phyloP scores from a whole-genome alignment of 176 grass and related monocot genomes.

The Miscanthus lutarioriparius region DNA sequence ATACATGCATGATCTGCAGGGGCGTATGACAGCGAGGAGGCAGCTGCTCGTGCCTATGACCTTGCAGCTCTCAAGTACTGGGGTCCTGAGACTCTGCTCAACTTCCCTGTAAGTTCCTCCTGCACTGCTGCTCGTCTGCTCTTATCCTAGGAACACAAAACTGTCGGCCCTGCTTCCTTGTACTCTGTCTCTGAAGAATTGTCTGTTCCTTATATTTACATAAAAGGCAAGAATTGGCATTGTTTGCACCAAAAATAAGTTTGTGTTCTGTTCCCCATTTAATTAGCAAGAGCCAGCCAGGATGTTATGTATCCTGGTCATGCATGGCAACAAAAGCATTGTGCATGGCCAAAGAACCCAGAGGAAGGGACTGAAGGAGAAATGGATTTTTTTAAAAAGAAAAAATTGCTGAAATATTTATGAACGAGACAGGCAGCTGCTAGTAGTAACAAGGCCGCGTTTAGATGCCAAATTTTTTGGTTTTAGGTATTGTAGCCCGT shows the following conservation, averaged over 20 bases:
- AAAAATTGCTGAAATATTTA: neutral
- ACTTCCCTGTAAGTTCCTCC: conserved; percentile 64
- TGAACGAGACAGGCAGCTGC: neutral
- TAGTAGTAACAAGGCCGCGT: neutral
- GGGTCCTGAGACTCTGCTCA: conserved; percentile 67
- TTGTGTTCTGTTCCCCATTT: neutral
- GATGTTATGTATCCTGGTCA: neutral
- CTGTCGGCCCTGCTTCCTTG: neutral
- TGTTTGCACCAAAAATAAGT: neutral
- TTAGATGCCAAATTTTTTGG: no score
- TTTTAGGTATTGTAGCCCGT: no score
- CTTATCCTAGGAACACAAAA: neutral
- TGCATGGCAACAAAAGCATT: neutral
- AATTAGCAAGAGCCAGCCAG: neutral
- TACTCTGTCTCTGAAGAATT: neutral
- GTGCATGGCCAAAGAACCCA: neutral
- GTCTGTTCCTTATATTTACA: neutral
- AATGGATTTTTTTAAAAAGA: neutral
- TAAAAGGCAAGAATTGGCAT: neutral
- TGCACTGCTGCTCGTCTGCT: neutral
- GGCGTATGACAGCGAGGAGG: conserved; percentile 88
- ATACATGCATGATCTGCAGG: conserved; percentile 44
- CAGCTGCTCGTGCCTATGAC: conserved; percentile 75
- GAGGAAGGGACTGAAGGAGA: neutral
- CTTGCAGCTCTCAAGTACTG: conserved; percentile 93